Conservation (phyloP, 257 asterid species). For the Plectranthus barbatus region DNA sequence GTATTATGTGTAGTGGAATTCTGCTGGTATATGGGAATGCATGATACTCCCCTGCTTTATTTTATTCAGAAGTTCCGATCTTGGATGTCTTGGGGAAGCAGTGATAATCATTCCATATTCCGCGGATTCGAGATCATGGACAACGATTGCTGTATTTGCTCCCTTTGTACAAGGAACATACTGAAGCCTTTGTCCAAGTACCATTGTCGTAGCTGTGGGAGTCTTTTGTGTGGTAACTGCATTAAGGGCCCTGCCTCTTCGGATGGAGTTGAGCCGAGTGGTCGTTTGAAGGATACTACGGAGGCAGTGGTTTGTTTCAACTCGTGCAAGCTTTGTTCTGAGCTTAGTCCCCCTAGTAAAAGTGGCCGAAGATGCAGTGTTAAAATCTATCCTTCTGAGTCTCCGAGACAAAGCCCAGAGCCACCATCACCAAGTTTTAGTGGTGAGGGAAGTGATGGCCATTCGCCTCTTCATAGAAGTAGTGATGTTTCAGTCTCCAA, state of each 20-base stretch:
- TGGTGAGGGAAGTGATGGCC: conserved; percentile 51
- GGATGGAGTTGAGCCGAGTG: conserved; percentile 23
- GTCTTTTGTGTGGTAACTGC: conserved; percentile 49
- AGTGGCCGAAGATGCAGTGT: conserved; percentile 41
- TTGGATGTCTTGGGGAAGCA: conserved; percentile 49
- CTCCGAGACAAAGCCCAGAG: conserved; percentile 68
- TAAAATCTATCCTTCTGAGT: conserved; percentile 71
- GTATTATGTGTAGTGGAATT: conserved; percentile 28
- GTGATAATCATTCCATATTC: conserved; percentile 20
- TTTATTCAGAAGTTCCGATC: conserved; percentile 61
- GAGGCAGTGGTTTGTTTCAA: conserved; percentile 22
- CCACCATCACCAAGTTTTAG: conserved; percentile 73
- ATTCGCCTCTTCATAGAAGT: conserved; percentile 44
- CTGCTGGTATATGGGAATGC: conserved; percentile 61
- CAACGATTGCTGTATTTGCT: conserved; percentile 26
- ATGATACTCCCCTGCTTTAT: conserved; percentile 42
- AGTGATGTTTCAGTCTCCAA: conserved; percentile 37
- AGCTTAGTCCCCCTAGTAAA: conserved; percentile 25
- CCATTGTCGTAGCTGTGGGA: conserved; percentile 58
- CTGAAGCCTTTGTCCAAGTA: conserved; percentile 32
- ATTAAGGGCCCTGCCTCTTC: conserved; percentile 27
- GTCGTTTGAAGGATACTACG: conserved; percentile 14
- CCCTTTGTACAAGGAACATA: conserved; percentile 37
- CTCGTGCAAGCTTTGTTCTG: conserved; percentile 53
- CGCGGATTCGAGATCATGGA: conserved; percentile 36